Evolutionary conservation across 306 rosid genomes (phyloP), one percentile per base, ranked within the genome.

Genomic region (Ormosia semicastrata): DNA sequence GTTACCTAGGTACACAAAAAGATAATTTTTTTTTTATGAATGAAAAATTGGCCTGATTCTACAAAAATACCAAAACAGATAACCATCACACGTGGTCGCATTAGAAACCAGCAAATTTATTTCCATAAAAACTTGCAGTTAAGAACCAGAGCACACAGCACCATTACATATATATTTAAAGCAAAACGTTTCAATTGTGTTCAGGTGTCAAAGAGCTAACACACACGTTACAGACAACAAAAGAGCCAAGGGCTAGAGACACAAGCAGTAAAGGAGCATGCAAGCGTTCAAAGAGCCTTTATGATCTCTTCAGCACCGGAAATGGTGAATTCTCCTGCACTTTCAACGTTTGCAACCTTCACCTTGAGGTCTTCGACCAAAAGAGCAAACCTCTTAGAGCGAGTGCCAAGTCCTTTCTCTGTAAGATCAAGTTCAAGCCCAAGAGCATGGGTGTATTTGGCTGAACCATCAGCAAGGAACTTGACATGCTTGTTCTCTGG

Each of bases 391-490:
- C 99, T 89, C 94, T 71, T 89, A 0, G 97, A 90, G 15, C 99
- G 97, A 30, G 72, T 78, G 41, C 98, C 98, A 0, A 93, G 94
- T 3, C 99, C 99, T 65, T 86, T 92, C 30, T 95, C 97, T 0
- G 86, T 34, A 32, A 92, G 97, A 82, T 95, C 98, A 64, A 93
- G 98, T 89, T 95, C 98, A 4, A 95, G 92, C 24, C 99, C 99
- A 0, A 95, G 91, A 10, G 85, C 91, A 33, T 87, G 87, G 9
- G 96, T 90, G 86, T 92, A 95, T 29, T 76, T 86, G 18, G 96
- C 96, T 2, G 98, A 82, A n/a, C 99, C 99, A 84, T 95, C 99
- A 7, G 99, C 97, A 81, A 93, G 94, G 80, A 95, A 95, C 88
- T 89, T 91, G 5, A 95, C 92, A 73, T 93, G 81, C 89, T 95